Conservation (phyloP, 345 rosid species). For the Salix udensis region DNA sequence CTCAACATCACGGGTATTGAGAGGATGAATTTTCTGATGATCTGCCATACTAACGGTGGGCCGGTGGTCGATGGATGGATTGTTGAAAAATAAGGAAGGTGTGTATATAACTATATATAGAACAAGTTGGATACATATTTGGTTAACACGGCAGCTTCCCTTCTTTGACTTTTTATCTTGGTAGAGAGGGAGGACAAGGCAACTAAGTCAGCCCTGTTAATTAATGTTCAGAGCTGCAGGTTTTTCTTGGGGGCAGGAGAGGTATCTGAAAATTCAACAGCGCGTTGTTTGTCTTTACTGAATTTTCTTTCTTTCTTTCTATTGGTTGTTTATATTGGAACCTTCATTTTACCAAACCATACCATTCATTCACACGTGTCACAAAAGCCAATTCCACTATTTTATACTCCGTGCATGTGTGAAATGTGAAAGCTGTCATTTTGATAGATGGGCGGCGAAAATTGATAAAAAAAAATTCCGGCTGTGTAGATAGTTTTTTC, state of each 20-base stretch:
- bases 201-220: background rate
- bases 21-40: slow-evolving; percentile 62
- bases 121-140: background rate
- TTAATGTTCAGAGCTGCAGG: background rate
- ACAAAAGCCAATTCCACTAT: background rate
- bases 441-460: no score
- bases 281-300: background rate
- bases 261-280: no score
- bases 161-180: background rate
- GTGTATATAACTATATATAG: no score
- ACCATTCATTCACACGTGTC: background rate
- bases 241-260: background rate
- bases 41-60: slow-evolving; percentile 32
- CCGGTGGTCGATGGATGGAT: no score
- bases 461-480: no score
- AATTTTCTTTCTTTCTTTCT: background rate
- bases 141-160: background rate
- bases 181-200: background rate
- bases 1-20: slow-evolving; percentile 38
- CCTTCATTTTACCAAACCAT: background rate
- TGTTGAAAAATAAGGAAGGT: no score
- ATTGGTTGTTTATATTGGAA: background rate
- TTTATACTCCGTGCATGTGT: no score
- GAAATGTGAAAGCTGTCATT: no score
- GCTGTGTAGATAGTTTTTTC: no score